Evolutionary conservation across 176 grass and related monocot species (phyloP).

Genomic region (Carex cristatella): DNA sequence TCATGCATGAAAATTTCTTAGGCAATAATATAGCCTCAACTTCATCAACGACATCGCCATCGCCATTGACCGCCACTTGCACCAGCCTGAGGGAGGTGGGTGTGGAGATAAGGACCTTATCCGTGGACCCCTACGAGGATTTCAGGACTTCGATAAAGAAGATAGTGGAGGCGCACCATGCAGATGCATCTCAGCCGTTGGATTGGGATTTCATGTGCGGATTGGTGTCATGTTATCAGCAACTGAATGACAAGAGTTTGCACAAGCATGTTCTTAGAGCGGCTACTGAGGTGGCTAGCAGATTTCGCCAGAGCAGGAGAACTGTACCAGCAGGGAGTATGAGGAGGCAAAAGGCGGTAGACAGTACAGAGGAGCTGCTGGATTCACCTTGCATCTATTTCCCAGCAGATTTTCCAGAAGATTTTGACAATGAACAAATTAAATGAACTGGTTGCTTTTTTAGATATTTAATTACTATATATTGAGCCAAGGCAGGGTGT

Average conservation of each 20-base stretch:
- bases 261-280: slow-evolving; percentile 69
- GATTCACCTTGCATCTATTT: not conserved
- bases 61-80: not conserved
- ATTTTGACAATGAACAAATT: not conserved
- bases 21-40: not conserved
- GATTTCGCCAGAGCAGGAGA: slow-evolving; percentile 16
- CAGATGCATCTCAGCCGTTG: slow-evolving; percentile 15
- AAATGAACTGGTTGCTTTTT: not conserved
- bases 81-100: not conserved
- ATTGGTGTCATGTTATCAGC: slow-evolving; percentile 63
- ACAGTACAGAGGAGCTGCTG: not conserved
- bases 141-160: slow-evolving; percentile 57
- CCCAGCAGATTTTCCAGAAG: slow-evolving; percentile 9
- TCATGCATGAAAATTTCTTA: not conserved
- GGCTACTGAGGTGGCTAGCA: slow-evolving; percentile 50
- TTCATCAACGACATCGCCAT: slow-evolving; percentile 4
- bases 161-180: slow-evolving; percentile 51
- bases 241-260: slow-evolving; percentile 65
- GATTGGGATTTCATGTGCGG: slow-evolving; percentile 95
- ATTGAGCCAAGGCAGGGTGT: not conserved
- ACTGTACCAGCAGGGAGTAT: not conserved
- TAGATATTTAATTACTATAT: not conserved
- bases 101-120: slow-evolving; percentile 45
- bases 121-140: slow-evolving; percentile 57
- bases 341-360: not conserved